Conservation (phyloP, 495 filamentous ascomycete species). For the Aspergillus campestris region DNA sequence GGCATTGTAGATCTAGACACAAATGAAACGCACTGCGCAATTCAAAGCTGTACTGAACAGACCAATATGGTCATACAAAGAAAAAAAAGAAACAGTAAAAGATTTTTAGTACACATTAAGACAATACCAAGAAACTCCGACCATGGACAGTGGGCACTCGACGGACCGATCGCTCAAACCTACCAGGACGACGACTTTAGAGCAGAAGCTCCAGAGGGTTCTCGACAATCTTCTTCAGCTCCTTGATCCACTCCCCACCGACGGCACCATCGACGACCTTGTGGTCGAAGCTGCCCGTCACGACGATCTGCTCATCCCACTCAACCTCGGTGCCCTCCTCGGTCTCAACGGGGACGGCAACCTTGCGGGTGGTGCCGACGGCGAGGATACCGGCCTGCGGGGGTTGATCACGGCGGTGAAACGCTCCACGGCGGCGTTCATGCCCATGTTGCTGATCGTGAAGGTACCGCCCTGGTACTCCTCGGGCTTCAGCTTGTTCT, state of each 20-base stretch:
- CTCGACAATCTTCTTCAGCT: conserved; percentile 96
- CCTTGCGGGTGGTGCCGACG: conserved; percentile 90
- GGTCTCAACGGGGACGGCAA: conserved; percentile 76
- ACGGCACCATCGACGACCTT: conserved; percentile 91
- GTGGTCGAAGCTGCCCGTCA: conserved; percentile 96
- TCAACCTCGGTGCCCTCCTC: conserved; percentile 75
- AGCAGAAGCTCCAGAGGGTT: conserved; percentile 91
- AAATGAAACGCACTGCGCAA: conserved; percentile 27
- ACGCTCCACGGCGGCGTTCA: conserved; percentile 92
- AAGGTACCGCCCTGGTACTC: conserved; percentile 99
- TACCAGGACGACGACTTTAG: conserved; percentile 32
- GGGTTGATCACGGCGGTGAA: conserved; percentile 99
- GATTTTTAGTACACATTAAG: conserved; percentile 42
- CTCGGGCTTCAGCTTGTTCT: conserved; percentile 98
- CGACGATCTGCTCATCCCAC: conserved; percentile 95
- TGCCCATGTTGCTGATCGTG: conserved; percentile 99
- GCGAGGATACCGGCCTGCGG: conserved; percentile 95
- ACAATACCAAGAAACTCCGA: conserved; percentile 12
- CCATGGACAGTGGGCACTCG: conserved; percentile 12
- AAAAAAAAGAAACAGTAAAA: conserved; percentile 13
- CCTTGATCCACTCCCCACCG: conserved; percentile 92
- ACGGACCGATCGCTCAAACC: conserved; percentile 1
- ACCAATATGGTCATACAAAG: conserved; percentile 18
- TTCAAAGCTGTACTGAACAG: conserved; percentile 29
- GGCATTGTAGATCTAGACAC: background rate